Base-by-base conservation (phyloP, 306 rosid species). In the Abrus pulchellus region DNA sequence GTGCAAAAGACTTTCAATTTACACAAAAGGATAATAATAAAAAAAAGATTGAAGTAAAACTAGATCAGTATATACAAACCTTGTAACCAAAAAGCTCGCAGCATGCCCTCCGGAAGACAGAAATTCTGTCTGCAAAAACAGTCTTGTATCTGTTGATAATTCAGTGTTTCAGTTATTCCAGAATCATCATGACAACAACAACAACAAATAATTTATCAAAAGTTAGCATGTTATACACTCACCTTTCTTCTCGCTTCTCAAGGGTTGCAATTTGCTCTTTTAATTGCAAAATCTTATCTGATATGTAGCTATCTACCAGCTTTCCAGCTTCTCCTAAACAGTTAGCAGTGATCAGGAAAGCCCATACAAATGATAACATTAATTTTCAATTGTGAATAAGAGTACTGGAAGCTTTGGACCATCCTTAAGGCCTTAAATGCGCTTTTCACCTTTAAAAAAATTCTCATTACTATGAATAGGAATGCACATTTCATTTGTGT, bases 71-170 rank as follows among this genome's bases (percentile, higher is more conserved):
- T 54, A 76, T 74, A 64, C 74, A 6, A 89, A 92, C 97, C 98
- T 94, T 94, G 89, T 92, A 94, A 82, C 98, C 98, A 88, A 94
- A 94, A 69, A 94, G 94, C 87, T 95, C 97, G n/a, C 99, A 91
- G 79, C 99, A 95, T 56, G 97, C 99, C 83, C 97, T 91, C 77
- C 98, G 88, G 88, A 95, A 93, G 74, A 95, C 97, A 48, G 96
- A 91, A 89, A 95, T 95, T 86, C 98, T 86, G 86, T 95, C 97
- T 6, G 97, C 98, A 88, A 95, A 93, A 74, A 95, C 99, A 29
- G 94, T 95, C 90, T 90, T 95, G 92, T 95, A 93, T 84, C 97
- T 95, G 96, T 84, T 59, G 43, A 88, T 34, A 60, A 82, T 83
- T 85, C 82, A 85, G 76, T 5, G 77, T 64, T 63, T 63, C 74